phyloP scores from a whole-genome alignment of 257 asterid species.

The Ophiorrhiza pumila region DNA sequence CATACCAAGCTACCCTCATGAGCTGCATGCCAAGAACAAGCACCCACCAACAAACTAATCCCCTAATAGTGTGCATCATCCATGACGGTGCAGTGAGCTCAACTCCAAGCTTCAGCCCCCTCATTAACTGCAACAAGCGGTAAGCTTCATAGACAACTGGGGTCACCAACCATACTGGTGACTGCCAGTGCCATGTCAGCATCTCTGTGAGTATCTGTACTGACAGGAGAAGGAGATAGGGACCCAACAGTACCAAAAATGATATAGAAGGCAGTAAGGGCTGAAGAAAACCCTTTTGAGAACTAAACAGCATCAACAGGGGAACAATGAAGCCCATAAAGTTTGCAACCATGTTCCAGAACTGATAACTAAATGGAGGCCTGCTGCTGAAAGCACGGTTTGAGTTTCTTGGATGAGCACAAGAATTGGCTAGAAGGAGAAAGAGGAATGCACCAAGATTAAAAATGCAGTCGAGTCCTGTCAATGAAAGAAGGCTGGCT shows the following conservation, averaged over 20 bases:
- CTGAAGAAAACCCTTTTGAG: constrained; percentile 56
- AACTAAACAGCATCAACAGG: constrained; percentile 34
- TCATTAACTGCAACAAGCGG: constrained; percentile 83
- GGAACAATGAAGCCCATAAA: constrained; percentile 56
- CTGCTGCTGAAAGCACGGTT: constrained; percentile 32
- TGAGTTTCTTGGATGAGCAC: constrained; percentile 44
- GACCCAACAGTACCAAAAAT: constrained; percentile 69
- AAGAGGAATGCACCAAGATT: constrained; percentile 86
- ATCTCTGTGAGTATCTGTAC: constrained; percentile 81
- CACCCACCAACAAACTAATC: constrained; percentile 91
- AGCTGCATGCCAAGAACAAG: constrained; percentile 91
- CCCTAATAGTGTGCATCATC: constrained; percentile 68
- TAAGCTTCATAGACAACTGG: constrained; percentile 83
- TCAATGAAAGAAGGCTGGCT: constrained; percentile 87
- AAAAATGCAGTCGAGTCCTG: constrained; percentile 94
- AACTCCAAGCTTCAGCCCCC: constrained; percentile 81
- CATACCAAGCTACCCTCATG: constrained; percentile 96
- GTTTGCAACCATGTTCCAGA: constrained; percentile 80
- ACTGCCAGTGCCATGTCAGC: constrained; percentile 97
- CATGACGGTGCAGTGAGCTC: constrained; percentile 73
- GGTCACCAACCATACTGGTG: constrained; percentile 91
- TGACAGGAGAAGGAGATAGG: constrained; percentile 73
- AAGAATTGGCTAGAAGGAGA: constrained; percentile 88
- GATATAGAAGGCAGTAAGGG: constrained; percentile 66
- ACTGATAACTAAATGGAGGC: constrained; percentile 67